A percentile compares a stretch with the other conserved stretches of the same genome.
Conservation (phyloP, 805 yeast species). For the Scheffersomyces spartinae region DNA sequence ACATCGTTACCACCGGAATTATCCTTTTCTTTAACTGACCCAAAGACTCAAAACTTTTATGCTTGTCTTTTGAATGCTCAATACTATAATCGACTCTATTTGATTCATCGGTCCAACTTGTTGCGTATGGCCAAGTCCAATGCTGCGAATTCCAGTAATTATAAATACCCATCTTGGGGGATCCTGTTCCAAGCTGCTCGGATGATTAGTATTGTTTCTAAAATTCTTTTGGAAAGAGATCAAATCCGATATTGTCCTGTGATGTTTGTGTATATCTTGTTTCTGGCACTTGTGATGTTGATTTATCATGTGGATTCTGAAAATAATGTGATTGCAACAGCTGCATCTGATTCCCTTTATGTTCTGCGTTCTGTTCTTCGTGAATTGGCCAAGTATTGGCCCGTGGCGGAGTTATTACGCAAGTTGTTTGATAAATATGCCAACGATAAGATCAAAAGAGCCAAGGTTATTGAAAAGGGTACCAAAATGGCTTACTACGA, state of each 20-base stretch:
- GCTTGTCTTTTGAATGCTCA: slow-evolving; percentile 52
- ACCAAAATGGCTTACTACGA: slow-evolving; percentile 26
- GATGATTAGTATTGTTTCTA: slow-evolving; percentile 54
- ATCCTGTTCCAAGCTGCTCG: slow-evolving; percentile 75
- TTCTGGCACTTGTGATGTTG: slow-evolving; percentile 58
- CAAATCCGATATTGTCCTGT: slow-evolving; percentile 45
- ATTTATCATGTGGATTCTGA: slow-evolving; percentile 51
- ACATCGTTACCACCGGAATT: slow-evolving; percentile 51
- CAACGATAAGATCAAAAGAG: slow-evolving; percentile 29
- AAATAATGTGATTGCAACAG: slow-evolving; percentile 26
- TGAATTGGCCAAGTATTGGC: slow-evolving; percentile 27
- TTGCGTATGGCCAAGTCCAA: slow-evolving; percentile 34
- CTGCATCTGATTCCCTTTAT: slow-evolving; percentile 30
- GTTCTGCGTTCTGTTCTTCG: slow-evolving; percentile 25
- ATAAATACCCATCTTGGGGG: slow-evolving; percentile 63
- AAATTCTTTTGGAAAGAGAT: slow-evolving; percentile 38
- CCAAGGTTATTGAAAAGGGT: slow-evolving; percentile 26
- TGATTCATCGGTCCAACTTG: slow-evolving; percentile 62
- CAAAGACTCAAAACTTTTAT: slow-evolving; percentile 40
- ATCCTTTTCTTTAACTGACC: slow-evolving; percentile 49
- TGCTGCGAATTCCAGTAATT: slow-evolving; percentile 29
- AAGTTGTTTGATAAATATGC: slow-evolving; percentile 31
- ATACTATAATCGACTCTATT: slow-evolving; percentile 61
- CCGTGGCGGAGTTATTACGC: slow-evolving; percentile 24
- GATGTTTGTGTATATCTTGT: slow-evolving; percentile 45